Base-by-base conservation (phyloP, 495 filamentous ascomycete species). In the Xylaria intraflava region DNA sequence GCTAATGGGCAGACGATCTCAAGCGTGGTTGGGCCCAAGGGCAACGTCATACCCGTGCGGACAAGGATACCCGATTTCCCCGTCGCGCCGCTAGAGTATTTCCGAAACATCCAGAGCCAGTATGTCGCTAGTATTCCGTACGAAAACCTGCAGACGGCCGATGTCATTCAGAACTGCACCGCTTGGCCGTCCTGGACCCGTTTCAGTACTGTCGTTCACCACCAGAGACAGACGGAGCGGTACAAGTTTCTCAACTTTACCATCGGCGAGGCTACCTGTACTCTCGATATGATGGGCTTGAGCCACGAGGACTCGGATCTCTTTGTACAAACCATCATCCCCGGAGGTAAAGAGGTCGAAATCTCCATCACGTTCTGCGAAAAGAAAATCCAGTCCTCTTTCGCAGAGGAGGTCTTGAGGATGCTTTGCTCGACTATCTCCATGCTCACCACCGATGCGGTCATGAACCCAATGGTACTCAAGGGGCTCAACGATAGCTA, bases 171-270 rank as follows among this genome's bases (percentile, higher is more conserved):
- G 51, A 74, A 72, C 31, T 75, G 71, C 51, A 77, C 74, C 11
- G 49, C 68, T 0, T 77, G 74, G 74, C 72, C 73, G 3, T 72
- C 74, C 22, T 77, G 74, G 74, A 71, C 71, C 5, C 72, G 72
- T 1, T 74, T 77, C 57, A 74, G 72, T 58, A 69, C 66, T 0
- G 52, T 75, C 10, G 66, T 77, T 3, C 70, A 71, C 40, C 74
- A 76, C 42, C 70, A 68, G 52, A 62, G 58, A 56, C 66, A 72
- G 38, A 35, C 27, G 31, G 55, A 56, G 23, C 50, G 51, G 14
- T 42, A 38, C 11, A 56, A 46, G 12, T 27, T 50, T 14, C 44
- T 47, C 22, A 67, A 72, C 45, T 75, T 77, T 48, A 62, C 66
- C 45, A 65, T 77, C 19, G 74, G 72, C 29, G 42, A 61, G 9